These are phyloP conservation scores for Carex myosuroides DNA, from an alignment of 176 grass and related monocot genomes.

Conservation along the genomic window DNA sequence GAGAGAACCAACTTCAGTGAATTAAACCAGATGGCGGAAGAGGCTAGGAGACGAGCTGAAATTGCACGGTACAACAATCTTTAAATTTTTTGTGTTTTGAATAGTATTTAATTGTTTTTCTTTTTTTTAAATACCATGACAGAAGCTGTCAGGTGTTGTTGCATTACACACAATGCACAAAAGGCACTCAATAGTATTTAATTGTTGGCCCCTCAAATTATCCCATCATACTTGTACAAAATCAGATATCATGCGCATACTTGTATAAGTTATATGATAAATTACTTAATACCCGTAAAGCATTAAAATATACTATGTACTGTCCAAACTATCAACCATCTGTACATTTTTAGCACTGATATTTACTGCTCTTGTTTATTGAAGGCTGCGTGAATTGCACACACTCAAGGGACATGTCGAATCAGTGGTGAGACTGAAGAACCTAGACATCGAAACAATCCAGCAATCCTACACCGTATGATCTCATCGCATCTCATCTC, in stretches of 20 bases:
- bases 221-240: background rate
- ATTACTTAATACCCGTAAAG: background rate
- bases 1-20: constrained; percentile 48
- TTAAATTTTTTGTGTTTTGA: background rate
- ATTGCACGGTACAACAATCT: constrained; percentile 47
- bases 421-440: constrained; percentile 67
- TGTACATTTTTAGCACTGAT: background rate
- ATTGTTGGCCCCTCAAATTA: background rate
- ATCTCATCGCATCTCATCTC: background rate
- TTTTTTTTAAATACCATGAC: too few species aligned
- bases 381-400: constrained; percentile 57
- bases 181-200: background rate
- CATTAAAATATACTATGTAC: background rate
- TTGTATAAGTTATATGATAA: background rate
- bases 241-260: background rate
- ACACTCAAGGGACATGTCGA: constrained; percentile 75
- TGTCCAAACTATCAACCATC: background rate
- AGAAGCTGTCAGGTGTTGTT: too few species aligned
- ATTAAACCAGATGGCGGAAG: constrained; percentile 72
- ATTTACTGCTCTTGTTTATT: background rate
- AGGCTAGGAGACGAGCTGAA: constrained; percentile 68
- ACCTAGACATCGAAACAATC: constrained; percentile 67
- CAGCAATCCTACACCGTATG: constrained; percentile 69
- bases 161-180: too few species aligned
- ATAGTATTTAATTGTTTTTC: background rate